These are phyloP conservation scores for Boletus sp. DNA, from an alignment of 1,284 basidiomycete species.

Conservation along the genomic window DNA sequence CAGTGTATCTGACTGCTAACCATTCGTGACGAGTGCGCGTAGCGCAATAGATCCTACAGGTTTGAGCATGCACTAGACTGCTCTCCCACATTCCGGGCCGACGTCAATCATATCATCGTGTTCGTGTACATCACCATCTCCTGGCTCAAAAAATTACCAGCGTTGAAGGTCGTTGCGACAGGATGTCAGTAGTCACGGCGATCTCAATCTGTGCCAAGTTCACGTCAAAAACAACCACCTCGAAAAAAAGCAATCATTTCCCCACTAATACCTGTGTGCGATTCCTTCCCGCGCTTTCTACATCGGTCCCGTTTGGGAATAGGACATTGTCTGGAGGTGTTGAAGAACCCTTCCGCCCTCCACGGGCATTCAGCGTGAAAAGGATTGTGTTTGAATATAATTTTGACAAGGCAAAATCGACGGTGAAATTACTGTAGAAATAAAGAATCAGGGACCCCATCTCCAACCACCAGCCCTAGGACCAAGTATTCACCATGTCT, in stretches of 20 bases:
- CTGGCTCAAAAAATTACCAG: no score
- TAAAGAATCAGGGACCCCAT: not conserved
- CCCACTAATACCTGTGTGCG: slow-evolving; percentile 5
- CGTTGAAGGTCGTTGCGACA: not conserved
- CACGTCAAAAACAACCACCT: not conserved
- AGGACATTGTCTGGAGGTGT: slow-evolving; percentile 7
- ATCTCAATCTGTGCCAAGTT: not conserved
- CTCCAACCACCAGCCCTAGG: not conserved
- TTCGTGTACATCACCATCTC: no score
- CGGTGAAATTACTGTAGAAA: slow-evolving; percentile 45
- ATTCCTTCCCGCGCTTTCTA: not conserved
- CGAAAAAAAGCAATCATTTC: not conserved
- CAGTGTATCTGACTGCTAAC: not conserved
- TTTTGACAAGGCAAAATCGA: slow-evolving; percentile 53
- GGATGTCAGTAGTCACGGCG: not conserved
- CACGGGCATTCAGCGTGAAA: slow-evolving; percentile 53
- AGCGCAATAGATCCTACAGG: not conserved
- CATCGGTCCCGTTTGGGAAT: slow-evolving; percentile 2
- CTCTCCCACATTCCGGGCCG: no score
- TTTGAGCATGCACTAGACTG: not conserved
- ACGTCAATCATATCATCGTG: no score
- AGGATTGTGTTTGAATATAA: slow-evolving; percentile 58
- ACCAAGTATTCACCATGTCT: not conserved
- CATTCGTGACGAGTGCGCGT: not conserved
- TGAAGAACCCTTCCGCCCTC: slow-evolving; percentile 11